phyloP scores from a whole-genome alignment of 495 filamentous ascomycete species.

The Penicillium psychrofluorescens region DNA sequence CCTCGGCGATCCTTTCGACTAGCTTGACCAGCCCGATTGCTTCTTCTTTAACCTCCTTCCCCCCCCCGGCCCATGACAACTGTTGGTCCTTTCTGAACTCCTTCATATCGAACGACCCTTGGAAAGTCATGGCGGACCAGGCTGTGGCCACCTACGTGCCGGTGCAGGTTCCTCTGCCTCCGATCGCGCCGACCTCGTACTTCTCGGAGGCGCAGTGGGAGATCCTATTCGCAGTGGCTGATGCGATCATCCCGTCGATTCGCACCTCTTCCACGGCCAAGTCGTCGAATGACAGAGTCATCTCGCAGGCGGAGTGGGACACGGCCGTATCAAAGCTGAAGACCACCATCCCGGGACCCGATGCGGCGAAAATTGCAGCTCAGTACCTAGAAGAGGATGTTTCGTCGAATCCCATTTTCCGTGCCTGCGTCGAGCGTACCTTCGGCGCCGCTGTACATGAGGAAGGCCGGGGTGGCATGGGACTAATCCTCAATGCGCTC shows the following conservation, averaged over 20 bases:
- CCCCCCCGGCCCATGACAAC: too few relatives aligned
- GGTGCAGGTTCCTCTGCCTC: constrained; percentile 36
- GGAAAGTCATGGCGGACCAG: constrained; percentile 17
- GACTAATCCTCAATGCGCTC: constrained; percentile 43
- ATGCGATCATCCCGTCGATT: constrained; percentile 49
- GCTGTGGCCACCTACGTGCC: constrained; percentile 24
- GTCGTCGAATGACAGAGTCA: constrained; percentile 21
- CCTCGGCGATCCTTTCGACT: too few relatives aligned
- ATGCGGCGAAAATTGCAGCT: constrained; percentile 22
- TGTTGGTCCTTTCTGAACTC: not conserved
- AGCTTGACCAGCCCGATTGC: too few relatives aligned
- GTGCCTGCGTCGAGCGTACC: constrained; percentile 34
- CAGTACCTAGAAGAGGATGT: constrained; percentile 44
- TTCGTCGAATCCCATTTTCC: constrained; percentile 41
- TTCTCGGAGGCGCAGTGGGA: constrained; percentile 49
- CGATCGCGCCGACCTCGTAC: constrained; percentile 25
- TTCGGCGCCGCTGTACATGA: constrained; percentile 35
- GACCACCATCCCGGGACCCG: constrained; percentile 18
- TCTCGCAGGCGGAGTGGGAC: constrained; percentile 30
- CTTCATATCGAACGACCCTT: not conserved
- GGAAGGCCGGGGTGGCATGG: constrained; percentile 42
- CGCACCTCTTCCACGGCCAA: constrained; percentile 18
- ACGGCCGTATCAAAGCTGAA: constrained; percentile 21
- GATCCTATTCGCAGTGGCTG: constrained; percentile 46
- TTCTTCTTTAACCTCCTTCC: too few relatives aligned